phyloP scores from a whole-genome alignment of 148 eudicot genomes.

The Amaranthus hypochondriacus region DNA sequence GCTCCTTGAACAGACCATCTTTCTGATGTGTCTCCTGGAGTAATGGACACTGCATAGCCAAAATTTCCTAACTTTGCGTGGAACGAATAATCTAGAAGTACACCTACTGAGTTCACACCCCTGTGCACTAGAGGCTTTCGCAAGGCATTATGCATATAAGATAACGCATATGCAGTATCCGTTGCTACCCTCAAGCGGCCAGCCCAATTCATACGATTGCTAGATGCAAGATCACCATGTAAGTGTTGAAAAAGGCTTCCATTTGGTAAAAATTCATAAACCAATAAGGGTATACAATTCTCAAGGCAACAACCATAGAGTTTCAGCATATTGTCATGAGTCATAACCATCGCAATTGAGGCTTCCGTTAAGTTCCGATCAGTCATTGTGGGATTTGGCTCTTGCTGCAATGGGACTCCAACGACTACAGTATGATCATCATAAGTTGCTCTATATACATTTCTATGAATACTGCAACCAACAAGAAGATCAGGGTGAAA shows the following conservation, averaged over 20 bases:
- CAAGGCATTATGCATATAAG: constrained; percentile 34
- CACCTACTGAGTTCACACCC: constrained; percentile 16
- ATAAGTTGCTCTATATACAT: constrained; percentile 20
- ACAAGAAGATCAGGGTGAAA: constrained; percentile 16
- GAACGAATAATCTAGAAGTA: constrained; percentile 23
- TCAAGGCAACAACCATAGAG: constrained; percentile 35
- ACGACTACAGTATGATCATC: constrained; percentile 22
- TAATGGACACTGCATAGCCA: constrained; percentile 24
- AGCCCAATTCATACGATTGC: constrained; percentile 19
- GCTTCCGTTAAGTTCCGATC: constrained; percentile 22
- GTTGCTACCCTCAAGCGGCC: constrained; percentile 20
- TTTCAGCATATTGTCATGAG: constrained; percentile 17
- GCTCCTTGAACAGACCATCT: constrained; percentile 28
- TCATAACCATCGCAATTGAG: constrained; percentile 7
- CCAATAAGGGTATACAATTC: constrained; percentile 23
- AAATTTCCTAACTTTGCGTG: constrained; percentile 19
- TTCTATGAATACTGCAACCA: constrained; percentile 2
- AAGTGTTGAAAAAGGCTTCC: constrained; percentile 12
- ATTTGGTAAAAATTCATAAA: constrained; percentile 11
- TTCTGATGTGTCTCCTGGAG: constrained; percentile 22
- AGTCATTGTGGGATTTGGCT: not conserved
- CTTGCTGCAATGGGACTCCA: not conserved
- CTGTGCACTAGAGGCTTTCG: constrained; percentile 29
- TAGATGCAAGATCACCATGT: constrained; percentile 4
- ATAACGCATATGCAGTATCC: constrained; percentile 30